Base-by-base conservation (phyloP, 495 filamentous ascomycete species). In the Articulospora tetracladia region DNA sequence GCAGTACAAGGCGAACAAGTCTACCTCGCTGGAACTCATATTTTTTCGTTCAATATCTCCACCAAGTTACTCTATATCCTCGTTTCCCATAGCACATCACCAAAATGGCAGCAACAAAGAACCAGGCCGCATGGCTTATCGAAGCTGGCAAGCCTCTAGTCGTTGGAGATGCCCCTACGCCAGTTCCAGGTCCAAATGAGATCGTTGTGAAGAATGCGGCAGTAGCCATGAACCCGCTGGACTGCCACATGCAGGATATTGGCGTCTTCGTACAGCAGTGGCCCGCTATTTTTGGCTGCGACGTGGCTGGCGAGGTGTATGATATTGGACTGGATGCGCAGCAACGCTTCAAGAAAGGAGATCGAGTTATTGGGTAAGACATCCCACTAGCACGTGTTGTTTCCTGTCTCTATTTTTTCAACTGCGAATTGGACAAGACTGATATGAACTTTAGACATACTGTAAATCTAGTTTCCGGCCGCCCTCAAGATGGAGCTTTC, bases 241-340 rank as follows among this genome's bases (percentile, higher is more conserved):
- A 63, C 61, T 36, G 22, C 53, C 23, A 28, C 6, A 56, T 62
- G 53, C 44, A 32, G 39, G 59, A 62, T 17, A 24, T 52, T 13
- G 72, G 71, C 13, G 58, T 72, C 44, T 68, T 68, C 24, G 25
- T 72, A 1, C 59, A 70, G 4, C 70, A 70, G 0, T 83, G 78
- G 49, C 83, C 83, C 0, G 57, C 69, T 25, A 71, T 84, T 48
- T 64, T 85, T 6, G 83, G 85, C 32, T 64, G 64, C 55, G 86
- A 87, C 63, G 67, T 83, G 24, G 74, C 81, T 1, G 86, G 86
- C 25, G 73, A 71, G 2, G 72, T 87, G 11, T 71, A 69, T 15
- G 74, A 70, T 28, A 73, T 80, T 24, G 83, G 83, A n/a, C 55
- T 64, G 0, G 69, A 49, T 19, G 78, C 78, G 2, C 73, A 66